Evolutionary conservation across 768 basidiomycete species (phyloP).

Genomic region (Mycena alexandri): DNA sequence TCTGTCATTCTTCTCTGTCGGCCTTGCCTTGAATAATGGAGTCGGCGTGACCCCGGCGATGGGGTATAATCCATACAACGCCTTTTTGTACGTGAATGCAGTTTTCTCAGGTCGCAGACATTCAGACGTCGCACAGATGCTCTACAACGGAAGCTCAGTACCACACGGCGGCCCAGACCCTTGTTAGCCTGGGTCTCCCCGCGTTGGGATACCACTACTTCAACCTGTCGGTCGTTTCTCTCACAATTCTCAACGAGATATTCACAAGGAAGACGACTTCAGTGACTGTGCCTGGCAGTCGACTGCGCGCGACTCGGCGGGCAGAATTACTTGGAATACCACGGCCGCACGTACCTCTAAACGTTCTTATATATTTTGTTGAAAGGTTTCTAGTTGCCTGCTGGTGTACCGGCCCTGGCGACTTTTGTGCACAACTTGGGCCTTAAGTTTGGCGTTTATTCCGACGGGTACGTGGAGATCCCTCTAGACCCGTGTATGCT

Average conservation of each 20-base stretch:
- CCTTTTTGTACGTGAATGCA: constrained; percentile 51
- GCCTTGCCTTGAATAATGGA: constrained; percentile 48
- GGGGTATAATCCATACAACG: constrained; percentile 66
- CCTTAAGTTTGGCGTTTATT: constrained; percentile 74
- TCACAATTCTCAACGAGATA: neutral
- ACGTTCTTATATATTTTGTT: neutral
- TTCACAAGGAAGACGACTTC: neutral
- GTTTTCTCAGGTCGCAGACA: neutral
- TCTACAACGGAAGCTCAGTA: constrained; percentile 57
- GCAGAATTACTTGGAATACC: constrained; percentile 60
- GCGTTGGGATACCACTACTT: constrained; percentile 57
- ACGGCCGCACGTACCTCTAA: constrained; percentile 36
- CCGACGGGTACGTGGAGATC: constrained; percentile 40
- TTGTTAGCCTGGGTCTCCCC: constrained; percentile 53
- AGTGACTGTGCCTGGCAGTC: constrained; percentile 68
- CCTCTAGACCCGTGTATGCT: neutral
- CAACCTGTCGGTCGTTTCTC: constrained; percentile 50
- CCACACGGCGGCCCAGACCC: constrained; percentile 52
- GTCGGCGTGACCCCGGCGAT: constrained; percentile 58
- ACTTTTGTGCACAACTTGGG: constrained; percentile 51
- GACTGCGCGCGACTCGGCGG: constrained; percentile 53
- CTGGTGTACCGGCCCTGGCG: constrained; percentile 54
- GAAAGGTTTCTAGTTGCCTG: constrained; percentile 42
- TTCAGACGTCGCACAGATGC: constrained; percentile 46
- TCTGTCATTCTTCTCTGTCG: constrained; percentile 39